Evolutionary conservation across 768 basidiomycete species (phyloP).

Genomic region (Kwoniella sp.): DNA sequence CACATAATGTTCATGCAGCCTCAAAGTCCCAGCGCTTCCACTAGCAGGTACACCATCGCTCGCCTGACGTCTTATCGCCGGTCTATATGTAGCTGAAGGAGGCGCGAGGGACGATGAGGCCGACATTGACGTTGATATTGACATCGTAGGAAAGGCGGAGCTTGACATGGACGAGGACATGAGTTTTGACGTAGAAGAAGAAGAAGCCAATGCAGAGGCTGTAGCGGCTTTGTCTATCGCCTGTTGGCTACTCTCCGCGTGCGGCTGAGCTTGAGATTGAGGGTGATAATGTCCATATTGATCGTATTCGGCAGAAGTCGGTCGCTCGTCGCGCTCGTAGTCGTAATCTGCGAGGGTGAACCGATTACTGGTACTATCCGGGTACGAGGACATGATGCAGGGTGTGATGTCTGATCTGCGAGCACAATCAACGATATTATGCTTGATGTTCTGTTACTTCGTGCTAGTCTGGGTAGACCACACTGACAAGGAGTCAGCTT

Average conservation of each 20-base stretch:
- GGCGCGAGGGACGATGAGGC: background rate
- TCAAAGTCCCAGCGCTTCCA: background rate
- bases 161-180: background rate
- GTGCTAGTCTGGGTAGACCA: too few species aligned
- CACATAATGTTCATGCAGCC: conserved; percentile 18
- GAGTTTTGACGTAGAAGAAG: background rate
- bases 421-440: too few species aligned
- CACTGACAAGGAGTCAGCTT: too few species aligned
- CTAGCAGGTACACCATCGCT: conserved; percentile 2
- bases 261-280: conserved; percentile 2
- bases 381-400: conserved; percentile 1
- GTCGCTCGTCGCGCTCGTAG: conserved; percentile 25
- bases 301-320: background rate
- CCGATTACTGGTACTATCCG: conserved; percentile 20
- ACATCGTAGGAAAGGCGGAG: background rate
- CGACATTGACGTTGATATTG: background rate
- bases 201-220: background rate
- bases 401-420: too few species aligned
- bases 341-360: conserved; percentile 47
- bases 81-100: conserved; percentile 1
- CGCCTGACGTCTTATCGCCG: conserved; percentile 3
- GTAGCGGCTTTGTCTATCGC: background rate
- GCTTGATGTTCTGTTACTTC: too few species aligned
- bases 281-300: background rate
- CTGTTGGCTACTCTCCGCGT: conserved; percentile 12